Evolutionary conservation across 805 yeast genomes (phyloP), one percentile per base, ranked within the genome.

Genomic region (Candida jianshihensis): DNA sequence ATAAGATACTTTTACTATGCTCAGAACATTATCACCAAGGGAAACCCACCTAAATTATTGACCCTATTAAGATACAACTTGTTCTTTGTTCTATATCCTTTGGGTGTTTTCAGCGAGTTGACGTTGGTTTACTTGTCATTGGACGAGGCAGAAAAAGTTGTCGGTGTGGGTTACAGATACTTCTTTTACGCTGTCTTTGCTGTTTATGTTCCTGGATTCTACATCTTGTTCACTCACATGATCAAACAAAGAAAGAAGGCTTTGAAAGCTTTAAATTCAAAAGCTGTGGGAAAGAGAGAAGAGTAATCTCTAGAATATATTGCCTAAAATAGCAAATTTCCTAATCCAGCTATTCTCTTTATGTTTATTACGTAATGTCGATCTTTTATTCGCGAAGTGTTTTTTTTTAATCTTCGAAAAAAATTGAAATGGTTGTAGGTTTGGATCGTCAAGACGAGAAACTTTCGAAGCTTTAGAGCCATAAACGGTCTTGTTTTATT

Each of bases 1-100:
- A 80, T 89, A 39, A 73, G 98, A 57, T 92, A 92, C 61, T 72
- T 86, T 30, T 92, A 76, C 64, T 94, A 92, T 56, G 89, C 94
- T 7, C 69, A 81, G 37, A 78, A 78, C 47, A 60, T 83, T 42
- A 54, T 59, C 19, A 64, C 69, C 20, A 63, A 64, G 8, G 74
- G 70, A 2, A 52, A 63, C 2, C 79, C 83, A 13, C 83, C 92
- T 5, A 49, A 54, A 26, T 55, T 64, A 53, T 66, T 90, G 46
- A 72, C 78, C 15, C 73, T 81, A 70, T 62, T 87, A 44, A 74
- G 98, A 53, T 92, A 92, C 69, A 83, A 84, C 44, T 63, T 86
- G 19, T 92, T 92, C 60, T 72, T 74, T 46, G 74, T 86, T 3
- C 66, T 92, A 45, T 92, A 92, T 54, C 98, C 98, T 15, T 59